phyloP scores from a whole-genome alignment of 2,329 filamentous ascomycete species.

The Cladosporium sp. region DNA sequence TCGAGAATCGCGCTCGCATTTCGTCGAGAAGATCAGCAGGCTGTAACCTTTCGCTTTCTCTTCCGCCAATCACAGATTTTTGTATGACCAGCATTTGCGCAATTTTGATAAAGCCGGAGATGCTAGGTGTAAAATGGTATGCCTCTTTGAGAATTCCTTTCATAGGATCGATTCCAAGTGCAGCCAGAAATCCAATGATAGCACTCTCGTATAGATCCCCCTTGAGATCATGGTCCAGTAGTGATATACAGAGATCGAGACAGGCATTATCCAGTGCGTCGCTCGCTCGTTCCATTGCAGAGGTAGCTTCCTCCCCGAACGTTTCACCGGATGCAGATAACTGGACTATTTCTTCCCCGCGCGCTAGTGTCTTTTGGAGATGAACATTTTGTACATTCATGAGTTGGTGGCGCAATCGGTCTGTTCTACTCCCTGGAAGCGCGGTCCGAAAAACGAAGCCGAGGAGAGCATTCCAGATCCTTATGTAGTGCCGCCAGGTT shows the following conservation, averaged over 20 bases:
- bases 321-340: background rate
- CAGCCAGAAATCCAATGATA: slow-evolving; percentile 20
- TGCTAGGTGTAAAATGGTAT: slow-evolving; percentile 13
- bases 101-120: slow-evolving; percentile 23
- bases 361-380: background rate
- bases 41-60: background rate
- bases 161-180: slow-evolving; percentile 14
- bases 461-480: slow-evolving; percentile 18
- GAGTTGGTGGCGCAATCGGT: slow-evolving; percentile 7
- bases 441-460: slow-evolving; percentile 17
- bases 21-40: slow-evolving; percentile 18
- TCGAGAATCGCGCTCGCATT: slow-evolving; percentile 18
- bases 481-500: slow-evolving; percentile 17
- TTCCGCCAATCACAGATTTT: slow-evolving; percentile 12
- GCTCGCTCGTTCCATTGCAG: background rate
- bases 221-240: slow-evolving; percentile 19
- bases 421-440: background rate
- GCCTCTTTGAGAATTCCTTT: slow-evolving; percentile 13
- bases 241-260: slow-evolving; percentile 18
- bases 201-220: slow-evolving; percentile 18
- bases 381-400: slow-evolving; percentile 11
- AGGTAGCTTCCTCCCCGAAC: background rate
- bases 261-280: slow-evolving; percentile 12
- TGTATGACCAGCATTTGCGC: slow-evolving; percentile 21
- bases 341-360: background rate